Conservation (phyloP, 2,329 filamentous ascomycete species). For the Hypoxylon sp. region DNA sequence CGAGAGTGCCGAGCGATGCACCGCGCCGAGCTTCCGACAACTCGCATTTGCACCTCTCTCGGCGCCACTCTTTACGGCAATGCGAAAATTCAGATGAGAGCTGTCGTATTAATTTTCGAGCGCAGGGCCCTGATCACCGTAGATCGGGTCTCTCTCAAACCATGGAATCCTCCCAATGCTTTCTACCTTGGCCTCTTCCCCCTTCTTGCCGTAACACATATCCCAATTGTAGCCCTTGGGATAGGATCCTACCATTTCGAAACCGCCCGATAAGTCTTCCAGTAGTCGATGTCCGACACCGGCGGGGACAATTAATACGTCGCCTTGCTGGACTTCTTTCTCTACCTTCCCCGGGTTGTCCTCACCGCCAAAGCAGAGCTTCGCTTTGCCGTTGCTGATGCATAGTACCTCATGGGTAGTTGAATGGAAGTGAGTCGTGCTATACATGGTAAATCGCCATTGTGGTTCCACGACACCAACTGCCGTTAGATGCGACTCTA, state of each 20-base stretch:
- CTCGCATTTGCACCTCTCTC: slow-evolving; percentile 27
- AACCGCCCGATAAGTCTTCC: slow-evolving; percentile 65
- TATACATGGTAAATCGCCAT: slow-evolving; percentile 80
- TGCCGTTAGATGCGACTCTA: slow-evolving; percentile 69
- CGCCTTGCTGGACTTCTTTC: slow-evolving; percentile 68
- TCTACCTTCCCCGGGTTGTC: slow-evolving; percentile 71
- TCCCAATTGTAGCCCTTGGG: slow-evolving; percentile 73
- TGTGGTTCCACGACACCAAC: slow-evolving; percentile 72
- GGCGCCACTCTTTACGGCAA: neutral
- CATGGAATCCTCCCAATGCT: slow-evolving; percentile 66
- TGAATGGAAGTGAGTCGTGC: slow-evolving; percentile 75
- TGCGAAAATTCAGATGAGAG: too few species aligned
- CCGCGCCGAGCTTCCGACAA: slow-evolving; percentile 19
- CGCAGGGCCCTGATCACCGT: slow-evolving; percentile 68
- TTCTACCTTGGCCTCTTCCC: slow-evolving; percentile 67
- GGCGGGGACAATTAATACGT: slow-evolving; percentile 76
- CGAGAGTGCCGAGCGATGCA: slow-evolving; percentile 20
- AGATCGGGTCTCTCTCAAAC: slow-evolving; percentile 73
- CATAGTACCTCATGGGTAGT: slow-evolving; percentile 77
- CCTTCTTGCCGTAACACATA: slow-evolving; percentile 77
- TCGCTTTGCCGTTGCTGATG: slow-evolving; percentile 70
- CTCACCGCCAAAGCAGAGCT: slow-evolving; percentile 77
- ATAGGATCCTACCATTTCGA: slow-evolving; percentile 79
- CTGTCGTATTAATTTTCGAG: slow-evolving; percentile 55
- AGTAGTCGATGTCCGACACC: slow-evolving; percentile 75